phyloP scores from a whole-genome alignment of 371 early-diverging fungal genomes.

The Lichtheimia ornata region DNA sequence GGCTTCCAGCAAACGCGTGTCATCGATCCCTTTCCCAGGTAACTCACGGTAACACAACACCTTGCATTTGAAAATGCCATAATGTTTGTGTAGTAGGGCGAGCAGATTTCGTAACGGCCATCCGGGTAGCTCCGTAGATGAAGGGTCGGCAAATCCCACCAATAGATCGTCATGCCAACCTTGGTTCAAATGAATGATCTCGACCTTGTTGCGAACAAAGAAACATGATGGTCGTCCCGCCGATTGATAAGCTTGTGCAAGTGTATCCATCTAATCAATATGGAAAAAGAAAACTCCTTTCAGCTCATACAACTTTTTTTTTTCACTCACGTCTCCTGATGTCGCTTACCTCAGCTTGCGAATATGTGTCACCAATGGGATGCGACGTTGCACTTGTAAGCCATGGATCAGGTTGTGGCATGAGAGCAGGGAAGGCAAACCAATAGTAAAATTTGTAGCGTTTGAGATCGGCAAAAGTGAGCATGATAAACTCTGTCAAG shows the following conservation, averaged over 20 bases:
- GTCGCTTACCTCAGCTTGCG: constrained; percentile 23
- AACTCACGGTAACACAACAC: constrained; percentile 79
- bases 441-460: constrained; percentile 92
- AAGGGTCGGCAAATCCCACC: constrained; percentile 87
- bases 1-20: constrained; percentile 18
- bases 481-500: constrained; percentile 68
- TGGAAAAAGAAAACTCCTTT: not conserved
- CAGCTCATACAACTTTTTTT: not conserved
- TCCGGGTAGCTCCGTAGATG: constrained; percentile 68
- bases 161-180: constrained; percentile 25
- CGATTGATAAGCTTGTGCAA: constrained; percentile 5
- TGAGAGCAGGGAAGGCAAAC: constrained; percentile 88
- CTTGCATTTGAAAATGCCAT: constrained; percentile 37
- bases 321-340: too few species aligned
- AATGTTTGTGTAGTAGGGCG: constrained; percentile 53
- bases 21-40: constrained; percentile 16
- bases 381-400: not conserved
- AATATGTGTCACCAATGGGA: constrained; percentile 22
- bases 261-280: not conserved
- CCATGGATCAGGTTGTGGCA: constrained; percentile 44
- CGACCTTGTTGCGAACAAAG: not conserved
- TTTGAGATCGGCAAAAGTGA: constrained; percentile 93
- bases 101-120: constrained; percentile 92
- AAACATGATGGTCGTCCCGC: constrained; percentile 14
- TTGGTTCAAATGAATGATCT: constrained; percentile 1